Evolutionary conservation across 2,329 filamentous ascomycete species (phyloP), one percentile per base, ranked within the genome.

Genomic region (Hypoxylon sp.): DNA sequence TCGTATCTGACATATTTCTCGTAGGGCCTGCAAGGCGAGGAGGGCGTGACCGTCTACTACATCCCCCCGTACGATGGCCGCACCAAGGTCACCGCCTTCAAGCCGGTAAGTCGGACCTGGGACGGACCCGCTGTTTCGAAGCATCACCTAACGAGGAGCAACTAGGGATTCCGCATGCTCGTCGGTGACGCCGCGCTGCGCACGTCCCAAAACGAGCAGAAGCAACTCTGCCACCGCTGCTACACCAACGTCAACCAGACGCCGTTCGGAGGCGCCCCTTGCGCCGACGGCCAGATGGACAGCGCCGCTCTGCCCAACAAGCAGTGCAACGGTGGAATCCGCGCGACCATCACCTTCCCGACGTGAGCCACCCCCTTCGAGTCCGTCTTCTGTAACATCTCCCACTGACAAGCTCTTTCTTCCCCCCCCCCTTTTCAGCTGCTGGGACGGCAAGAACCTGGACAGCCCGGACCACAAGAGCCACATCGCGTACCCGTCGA

Each of bases 361-460:
- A 65, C 60, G 63, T 61, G 45, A 62, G 56, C 46, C 2, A 20
- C 24, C 24, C 17, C 35, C 18, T 11, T 29, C 24, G 17, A 10
- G 3, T n/a, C 18, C n/a, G 4, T n/a, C 8, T 8, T 31, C 21
- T 10, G n/a, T 1, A 35, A 6, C 11, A 41, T 15, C 21, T 8
- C 23, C 9, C 3, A 46, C 47, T 56, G 10, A 60, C 20, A n/a
- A n/a, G n/a, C n/a, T n/a, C n/a, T n/a, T n/a, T n/a, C n/a, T n/a
- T n/a, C 4, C 7, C 23, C 13, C 13, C 10, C n/a, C 18, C 21
- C n/a, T 5, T 20, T 20, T 20, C 7, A 65, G 62, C 8, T 67
- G 66, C 56, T 71, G 67, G 68, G 68, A 71, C 46, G 69, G 69
- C 24, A 58, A 61, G 56, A 70, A 70, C 57, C 58, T 67, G 15